Base-by-base conservation (phyloP, 2,329 filamentous ascomycete species). In the Microascus cirrosus region DNA sequence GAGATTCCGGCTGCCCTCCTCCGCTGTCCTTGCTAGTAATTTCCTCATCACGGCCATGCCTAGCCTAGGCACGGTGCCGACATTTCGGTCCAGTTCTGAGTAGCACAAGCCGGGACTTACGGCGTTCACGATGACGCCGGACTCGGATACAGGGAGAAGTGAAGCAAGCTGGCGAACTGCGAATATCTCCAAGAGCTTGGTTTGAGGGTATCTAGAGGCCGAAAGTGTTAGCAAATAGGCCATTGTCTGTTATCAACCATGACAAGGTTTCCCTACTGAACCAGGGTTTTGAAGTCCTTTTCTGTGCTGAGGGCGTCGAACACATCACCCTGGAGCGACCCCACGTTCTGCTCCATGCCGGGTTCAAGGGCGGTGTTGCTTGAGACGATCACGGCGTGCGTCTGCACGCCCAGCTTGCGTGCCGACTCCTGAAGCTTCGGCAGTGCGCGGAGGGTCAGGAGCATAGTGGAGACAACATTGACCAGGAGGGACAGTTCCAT, bases 391-490 rank as follows among this genome's bases (percentile, higher is more conserved):
- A 66, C 64, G 3, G 78, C 57, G 22, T 68, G 68, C 15, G 74
- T 71, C 54, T 61, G 63, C 6, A 68, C 59, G 15, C 71, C 72
- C 56, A 66, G 64, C 57, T 61, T 63, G 3, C 56, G 63, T 1
- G 70, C 71, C 11, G 71, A 72, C 15, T 64, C 64, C 20, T 69
- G 68, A 61, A 81, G 60, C 24, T 65, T 62, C 1, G 77, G 76
- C 24, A 81, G 63, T 20, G 77, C 61, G 54, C 73, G 60, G 11
- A 80, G 48, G 0, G 71, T 70, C 56, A 80, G 66, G 32, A 80
- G 65, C 42, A 74, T 72, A 0, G 74, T 78, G 2, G 69, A 70
- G 45, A 80, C 66, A 22, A 78, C 72, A 62, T 80, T 80, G 53
- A 79, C 70, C 3, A 72, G 73, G 54, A 78, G 62, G 32, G 67